Evolutionary conservation across 1,284 basidiomycete species (phyloP), one percentile per base, ranked within the genome.

Genomic region (Fistulina hepatica): DNA sequence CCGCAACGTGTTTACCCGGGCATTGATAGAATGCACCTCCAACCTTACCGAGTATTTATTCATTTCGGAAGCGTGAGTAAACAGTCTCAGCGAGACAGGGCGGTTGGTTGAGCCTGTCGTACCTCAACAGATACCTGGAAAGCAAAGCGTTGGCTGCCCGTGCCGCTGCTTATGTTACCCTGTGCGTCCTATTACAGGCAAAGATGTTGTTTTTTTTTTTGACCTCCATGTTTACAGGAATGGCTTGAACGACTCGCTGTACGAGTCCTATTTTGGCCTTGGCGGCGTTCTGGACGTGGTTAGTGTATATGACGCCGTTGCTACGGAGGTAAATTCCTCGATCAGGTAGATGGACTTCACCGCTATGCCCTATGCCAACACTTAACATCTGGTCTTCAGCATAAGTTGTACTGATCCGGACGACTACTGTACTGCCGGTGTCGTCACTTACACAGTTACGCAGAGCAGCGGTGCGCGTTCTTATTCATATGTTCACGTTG

Each of bases 391-490:
- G 24, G 28, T 26, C 7, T 34, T 20, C n/a, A 21, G 23, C 37
- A 43, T 63, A 43, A 57, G 50, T 50, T 63, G 60, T 42, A 42
- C 44, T 10, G 59, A 63, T 42, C 34, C 45, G 13, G 53, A 47
- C 36, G 47, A 51, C 22, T 58, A 45, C n/a, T 63, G 61, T 51
- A 38, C 34, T 21, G 46, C 49, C 25, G 59, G 59, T 45, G 57
- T 63, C 26, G 59, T 63, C 40, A 59, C 61, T 7, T 63, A 64
- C 51, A 63, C 60, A 16, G 48, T 57, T 39, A 58, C 55, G 28
- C 33, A 59, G 11, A 57, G 60, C 16, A 61, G 58, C 41, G 59
- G 62, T 47, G 60, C 61, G 32, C 33, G 54, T 49, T 9, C 9
- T 19, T 6, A 9, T 11, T 19, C 10, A 24, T n/a, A 3, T 21